These are phyloP conservation scores for Sugiyamaella lignohabitans DNA, from an alignment of 805 yeast genomes.

Conservation along the genomic window DNA sequence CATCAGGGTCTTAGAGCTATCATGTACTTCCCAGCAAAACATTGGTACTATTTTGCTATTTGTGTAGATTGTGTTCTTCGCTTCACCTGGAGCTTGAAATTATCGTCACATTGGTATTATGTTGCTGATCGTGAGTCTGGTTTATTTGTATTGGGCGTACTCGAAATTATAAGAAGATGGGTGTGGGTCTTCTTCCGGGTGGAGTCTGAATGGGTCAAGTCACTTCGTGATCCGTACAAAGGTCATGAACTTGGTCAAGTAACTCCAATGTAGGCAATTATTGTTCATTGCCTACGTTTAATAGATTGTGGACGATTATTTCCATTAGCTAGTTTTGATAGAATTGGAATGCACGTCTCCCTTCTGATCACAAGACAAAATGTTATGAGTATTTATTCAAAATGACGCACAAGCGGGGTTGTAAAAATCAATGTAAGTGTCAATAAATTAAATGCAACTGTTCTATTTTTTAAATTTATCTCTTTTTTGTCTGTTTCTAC, in stretches of 20 bases:
- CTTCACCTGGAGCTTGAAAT: conserved; percentile 67
- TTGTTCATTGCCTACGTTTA: background rate
- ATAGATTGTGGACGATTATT: too few species aligned
- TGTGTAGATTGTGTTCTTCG: conserved; percentile 57
- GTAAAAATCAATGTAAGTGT: too few species aligned
- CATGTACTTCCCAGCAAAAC: conserved; percentile 25
- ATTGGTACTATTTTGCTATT: conserved; percentile 52
- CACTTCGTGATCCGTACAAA: background rate
- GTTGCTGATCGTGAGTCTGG: conserved; percentile 43
- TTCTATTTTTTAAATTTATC: background rate
- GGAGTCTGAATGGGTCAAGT: conserved; percentile 59
- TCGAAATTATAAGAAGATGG: conserved; percentile 81
- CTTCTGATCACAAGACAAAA: too few species aligned
- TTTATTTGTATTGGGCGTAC: conserved; percentile 55
- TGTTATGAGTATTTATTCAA: too few species aligned
- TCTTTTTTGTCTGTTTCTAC: conserved; percentile 30
- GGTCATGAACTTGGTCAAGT: background rate
- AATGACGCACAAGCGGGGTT: too few species aligned
- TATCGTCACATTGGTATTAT: conserved; percentile 34
- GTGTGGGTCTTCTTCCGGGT: conserved; percentile 82
- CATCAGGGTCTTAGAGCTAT: conserved; percentile 20
- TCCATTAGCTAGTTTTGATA: too few species aligned
- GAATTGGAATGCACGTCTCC: too few species aligned
- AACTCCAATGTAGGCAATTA: background rate
- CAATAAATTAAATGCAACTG: too few species aligned